Conservation (phyloP, 352 stramenopile genomes). For the Phytophthora tentaculata region DNA sequence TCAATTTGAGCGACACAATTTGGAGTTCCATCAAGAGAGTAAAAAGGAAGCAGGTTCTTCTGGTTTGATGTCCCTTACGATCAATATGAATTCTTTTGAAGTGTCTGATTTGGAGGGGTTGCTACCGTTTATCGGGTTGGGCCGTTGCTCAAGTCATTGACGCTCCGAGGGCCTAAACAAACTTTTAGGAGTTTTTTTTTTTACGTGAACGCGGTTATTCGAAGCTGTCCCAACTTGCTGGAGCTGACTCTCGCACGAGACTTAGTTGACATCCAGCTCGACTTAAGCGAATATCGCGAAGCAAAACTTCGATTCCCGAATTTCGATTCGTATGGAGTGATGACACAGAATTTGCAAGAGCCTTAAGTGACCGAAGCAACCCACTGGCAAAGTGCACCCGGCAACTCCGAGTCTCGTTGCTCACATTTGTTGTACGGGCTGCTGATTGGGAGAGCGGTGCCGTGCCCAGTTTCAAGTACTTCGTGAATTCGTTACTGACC, state of each 20-base stretch:
- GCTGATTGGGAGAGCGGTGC: too few relatives aligned
- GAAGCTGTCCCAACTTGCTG: constrained; percentile 11
- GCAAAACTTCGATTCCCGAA: not conserved
- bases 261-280: not conserved
- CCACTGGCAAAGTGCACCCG: constrained; percentile 6
- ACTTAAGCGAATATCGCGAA: constrained; percentile 13
- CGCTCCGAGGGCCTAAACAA: not conserved
- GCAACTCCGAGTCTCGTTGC: not conserved
- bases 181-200: not conserved
- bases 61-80: too few relatives aligned
- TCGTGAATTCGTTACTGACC: too few relatives aligned
- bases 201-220: constrained; percentile 7
- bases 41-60: too few relatives aligned
- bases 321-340: not conserved
- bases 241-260: not conserved
- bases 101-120: too few relatives aligned
- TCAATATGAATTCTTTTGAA: too few relatives aligned
- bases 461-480: too few relatives aligned
- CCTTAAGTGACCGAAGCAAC: not conserved
- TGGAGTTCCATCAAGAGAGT: too few relatives aligned
- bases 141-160: not conserved
- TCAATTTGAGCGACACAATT: too few relatives aligned
- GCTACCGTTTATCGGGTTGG: not conserved
- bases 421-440: too few relatives aligned
- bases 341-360: not conserved